phyloP scores from a whole-genome alignment of 768 basidiomycete genomes.

The Wakefieldia striispora region DNA sequence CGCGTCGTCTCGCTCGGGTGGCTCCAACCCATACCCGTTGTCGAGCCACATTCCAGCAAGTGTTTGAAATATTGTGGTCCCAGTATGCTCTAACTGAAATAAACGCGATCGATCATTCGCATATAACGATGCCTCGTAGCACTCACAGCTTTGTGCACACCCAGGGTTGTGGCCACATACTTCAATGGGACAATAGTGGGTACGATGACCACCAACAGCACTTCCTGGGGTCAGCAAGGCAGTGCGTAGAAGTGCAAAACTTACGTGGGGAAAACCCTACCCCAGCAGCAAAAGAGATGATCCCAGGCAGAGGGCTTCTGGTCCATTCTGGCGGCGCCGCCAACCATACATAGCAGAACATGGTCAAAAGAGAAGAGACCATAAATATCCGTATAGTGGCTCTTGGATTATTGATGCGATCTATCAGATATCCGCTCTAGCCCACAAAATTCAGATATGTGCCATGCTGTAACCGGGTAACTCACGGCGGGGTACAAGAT shows the following conservation, averaged over 20 bases:
- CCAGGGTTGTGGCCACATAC: slow-evolving; percentile 76
- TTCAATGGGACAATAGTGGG: slow-evolving; percentile 67
- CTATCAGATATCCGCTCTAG: slow-evolving; percentile 67
- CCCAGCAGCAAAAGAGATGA: slow-evolving; percentile 60
- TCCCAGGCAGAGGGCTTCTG: slow-evolving; percentile 55
- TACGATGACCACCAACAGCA: slow-evolving; percentile 71
- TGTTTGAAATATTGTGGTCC: slow-evolving; percentile 70
- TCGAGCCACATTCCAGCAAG: slow-evolving; percentile 71
- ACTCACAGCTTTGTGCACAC: slow-evolving; percentile 75
- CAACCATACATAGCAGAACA: slow-evolving; percentile 66
- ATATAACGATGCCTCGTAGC: neutral
- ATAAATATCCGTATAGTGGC: slow-evolving; percentile 58
- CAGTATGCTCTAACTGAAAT: slow-evolving; percentile 67
- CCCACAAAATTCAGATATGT: neutral
- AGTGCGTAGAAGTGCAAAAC: neutral
- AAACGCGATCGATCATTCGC: neutral
- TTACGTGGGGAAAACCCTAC: slow-evolving; percentile 72
- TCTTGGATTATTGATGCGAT: slow-evolving; percentile 53
- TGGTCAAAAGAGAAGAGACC: slow-evolving; percentile 57
- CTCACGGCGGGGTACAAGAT: slow-evolving; percentile 68
- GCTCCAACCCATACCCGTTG: slow-evolving; percentile 10
- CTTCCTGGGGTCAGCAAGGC: slow-evolving; percentile 34
- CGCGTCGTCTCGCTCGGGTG: slow-evolving; percentile 27
- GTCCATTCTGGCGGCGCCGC: slow-evolving; percentile 58
- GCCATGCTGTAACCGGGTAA: neutral